Percentiles rank a stretch among this genome's conserved stretches.
Conservation (phyloP, 2,329 filamentous ascomycete genomes). For the Fusarium sp. region DNA sequence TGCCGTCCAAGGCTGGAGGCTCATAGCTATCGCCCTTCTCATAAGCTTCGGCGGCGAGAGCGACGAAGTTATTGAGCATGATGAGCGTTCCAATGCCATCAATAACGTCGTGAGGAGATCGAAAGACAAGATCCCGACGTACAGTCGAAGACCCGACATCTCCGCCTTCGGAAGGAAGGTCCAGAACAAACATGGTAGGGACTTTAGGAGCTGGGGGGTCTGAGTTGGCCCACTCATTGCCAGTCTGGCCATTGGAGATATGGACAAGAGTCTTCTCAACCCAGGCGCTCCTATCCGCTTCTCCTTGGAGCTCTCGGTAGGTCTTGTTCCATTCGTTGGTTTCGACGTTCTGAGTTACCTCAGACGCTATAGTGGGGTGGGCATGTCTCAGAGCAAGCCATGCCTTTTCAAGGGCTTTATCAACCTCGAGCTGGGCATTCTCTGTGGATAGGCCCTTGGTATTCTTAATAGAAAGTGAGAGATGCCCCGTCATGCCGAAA, state of each 20-base stretch:
- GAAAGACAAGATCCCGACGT: slow-evolving; percentile 54
- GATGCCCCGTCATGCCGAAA: slow-evolving; percentile 59
- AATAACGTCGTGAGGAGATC: slow-evolving; percentile 58
- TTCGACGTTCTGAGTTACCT: slow-evolving; percentile 38
- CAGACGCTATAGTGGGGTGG: slow-evolving; percentile 54
- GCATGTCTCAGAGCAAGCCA: slow-evolving; percentile 54
- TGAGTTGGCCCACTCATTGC: slow-evolving; percentile 54
- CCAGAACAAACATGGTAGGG: slow-evolving; percentile 54
- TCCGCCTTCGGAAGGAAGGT: not conserved
- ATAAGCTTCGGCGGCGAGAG: slow-evolving; percentile 46
- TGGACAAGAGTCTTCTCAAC: slow-evolving; percentile 51
- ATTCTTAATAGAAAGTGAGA: slow-evolving; percentile 49
- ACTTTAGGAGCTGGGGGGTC: slow-evolving; percentile 53
- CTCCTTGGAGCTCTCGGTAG: slow-evolving; percentile 24
- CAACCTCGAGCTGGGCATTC: slow-evolving; percentile 37
- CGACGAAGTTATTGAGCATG: slow-evolving; percentile 52
- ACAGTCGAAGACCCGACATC: accelerated
- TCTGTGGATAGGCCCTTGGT: not conserved
- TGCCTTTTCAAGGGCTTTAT: slow-evolving; percentile 52
- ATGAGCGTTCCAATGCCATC: slow-evolving; percentile 58
- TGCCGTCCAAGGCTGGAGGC: slow-evolving; percentile 38
- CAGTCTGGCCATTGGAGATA: slow-evolving; percentile 46
- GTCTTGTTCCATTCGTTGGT: slow-evolving; percentile 49
- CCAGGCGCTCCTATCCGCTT: slow-evolving; percentile 44
- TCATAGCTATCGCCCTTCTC: slow-evolving; percentile 17